These are phyloP conservation scores for Nannizzia gypsea DNA, from an alignment of 2,329 filamentous ascomycete species.

Conservation along the genomic window DNA sequence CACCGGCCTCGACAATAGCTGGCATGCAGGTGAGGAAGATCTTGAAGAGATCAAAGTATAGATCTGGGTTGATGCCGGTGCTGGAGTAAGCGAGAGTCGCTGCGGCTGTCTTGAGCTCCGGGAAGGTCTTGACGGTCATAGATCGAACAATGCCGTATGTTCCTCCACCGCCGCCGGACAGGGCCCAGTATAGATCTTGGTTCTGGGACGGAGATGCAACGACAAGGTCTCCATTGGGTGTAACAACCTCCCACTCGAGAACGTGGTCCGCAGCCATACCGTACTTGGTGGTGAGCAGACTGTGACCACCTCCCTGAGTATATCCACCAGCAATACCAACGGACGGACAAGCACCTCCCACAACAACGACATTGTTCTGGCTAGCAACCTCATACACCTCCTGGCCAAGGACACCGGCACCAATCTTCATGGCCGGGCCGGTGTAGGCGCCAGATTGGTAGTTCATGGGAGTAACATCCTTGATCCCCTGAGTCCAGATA, in stretches of 20 bases:
- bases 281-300: slow-evolving; percentile 40
- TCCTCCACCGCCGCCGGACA: slow-evolving; percentile 36
- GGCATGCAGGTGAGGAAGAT: neutral
- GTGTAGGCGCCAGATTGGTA: slow-evolving; percentile 29
- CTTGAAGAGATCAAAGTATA: neutral
- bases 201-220: slow-evolving; percentile 33
- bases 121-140: slow-evolving; percentile 43
- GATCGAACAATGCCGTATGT: slow-evolving; percentile 45
- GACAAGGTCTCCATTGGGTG: slow-evolving; percentile 34
- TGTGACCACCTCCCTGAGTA: slow-evolving; percentile 43
- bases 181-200: slow-evolving; percentile 39
- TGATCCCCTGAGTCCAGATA: slow-evolving; percentile 25
- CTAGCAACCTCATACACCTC: slow-evolving; percentile 43
- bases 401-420: slow-evolving; percentile 42
- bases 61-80: neutral
- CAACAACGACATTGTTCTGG: slow-evolving; percentile 36
- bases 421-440: slow-evolving; percentile 44
- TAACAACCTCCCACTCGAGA: slow-evolving; percentile 38
- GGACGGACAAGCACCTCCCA: slow-evolving; percentile 43
- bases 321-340: slow-evolving; percentile 42
- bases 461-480: slow-evolving; percentile 20
- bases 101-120: slow-evolving; percentile 26
- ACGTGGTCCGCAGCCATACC: slow-evolving; percentile 42
- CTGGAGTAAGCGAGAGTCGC: slow-evolving; percentile 29
- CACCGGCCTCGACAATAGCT: neutral